Conservation (phyloP, 2,329 filamentous ascomycete species). For the Penicillium griseofulvum region DNA sequence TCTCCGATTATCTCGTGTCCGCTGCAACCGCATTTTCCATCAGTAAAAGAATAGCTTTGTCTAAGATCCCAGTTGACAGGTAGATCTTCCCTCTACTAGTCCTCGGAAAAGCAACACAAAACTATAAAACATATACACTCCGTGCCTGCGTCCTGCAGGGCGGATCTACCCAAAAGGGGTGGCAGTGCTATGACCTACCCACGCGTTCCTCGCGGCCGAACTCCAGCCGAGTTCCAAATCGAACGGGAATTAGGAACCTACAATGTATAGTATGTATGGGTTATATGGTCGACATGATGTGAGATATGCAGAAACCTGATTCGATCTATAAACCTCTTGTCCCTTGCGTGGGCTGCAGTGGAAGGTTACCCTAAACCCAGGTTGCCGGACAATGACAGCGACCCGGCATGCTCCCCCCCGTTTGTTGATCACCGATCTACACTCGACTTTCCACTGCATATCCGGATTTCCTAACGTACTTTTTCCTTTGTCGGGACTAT, state of each 20-base stretch:
- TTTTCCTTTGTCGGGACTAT: not conserved
- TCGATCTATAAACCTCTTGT: conserved; percentile 11
- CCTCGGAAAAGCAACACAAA: not conserved
- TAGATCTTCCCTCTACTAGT: not conserved
- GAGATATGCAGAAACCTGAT: conserved; percentile 10
- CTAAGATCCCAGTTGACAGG: not conserved
- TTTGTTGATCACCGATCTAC: conserved; percentile 23
- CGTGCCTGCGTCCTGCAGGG: conserved; percentile 18
- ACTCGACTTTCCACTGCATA: not conserved
- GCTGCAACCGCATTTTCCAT: conserved; percentile 17
- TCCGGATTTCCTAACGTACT: not conserved
- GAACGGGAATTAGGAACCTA: not conserved
- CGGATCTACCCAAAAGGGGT: conserved; percentile 5
- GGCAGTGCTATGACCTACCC: conserved; percentile 5
- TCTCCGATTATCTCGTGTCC: conserved; percentile 20
- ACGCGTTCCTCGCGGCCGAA: conserved; percentile 3
- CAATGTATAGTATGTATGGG: not conserved
- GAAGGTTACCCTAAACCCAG: not conserved
- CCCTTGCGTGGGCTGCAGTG: conserved; percentile 19
- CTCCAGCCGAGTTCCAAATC: conserved; percentile 7
- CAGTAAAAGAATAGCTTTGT: not conserved
- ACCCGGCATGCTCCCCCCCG: conserved; percentile 16
- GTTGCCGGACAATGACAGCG: conserved; percentile 13
- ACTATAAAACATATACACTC: not conserved
- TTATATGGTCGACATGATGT: conserved; percentile 11